A percentile compares a stretch with the other conserved stretches of the same genome.
Conservation (phyloP, 345 rosid genomes). For the Aquilaria yunnanensis region DNA sequence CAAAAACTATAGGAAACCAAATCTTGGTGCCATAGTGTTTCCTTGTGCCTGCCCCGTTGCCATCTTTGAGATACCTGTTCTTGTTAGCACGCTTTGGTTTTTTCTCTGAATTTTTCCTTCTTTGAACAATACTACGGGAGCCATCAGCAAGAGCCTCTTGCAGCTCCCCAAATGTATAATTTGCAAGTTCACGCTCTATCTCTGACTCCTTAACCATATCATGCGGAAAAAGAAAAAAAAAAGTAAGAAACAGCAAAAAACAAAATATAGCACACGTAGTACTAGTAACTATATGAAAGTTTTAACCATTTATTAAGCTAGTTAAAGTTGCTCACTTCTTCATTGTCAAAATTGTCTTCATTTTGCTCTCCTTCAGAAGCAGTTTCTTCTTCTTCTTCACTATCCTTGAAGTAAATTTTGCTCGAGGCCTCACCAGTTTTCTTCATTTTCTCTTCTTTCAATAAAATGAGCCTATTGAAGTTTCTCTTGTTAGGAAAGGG, state of each 20-base stretch:
- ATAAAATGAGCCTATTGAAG: too few species aligned
- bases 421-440: constrained; percentile 18
- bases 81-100: constrained; percentile 58
- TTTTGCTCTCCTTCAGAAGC: constrained; percentile 22
- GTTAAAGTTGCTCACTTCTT: constrained; percentile 21
- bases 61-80: constrained; percentile 37
- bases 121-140: constrained; percentile 31
- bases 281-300: background rate
- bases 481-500: too few species aligned
- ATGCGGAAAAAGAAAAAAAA: background rate
- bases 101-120: constrained; percentile 31
- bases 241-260: background rate
- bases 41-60: background rate
- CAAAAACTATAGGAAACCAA: background rate
- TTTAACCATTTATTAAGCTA: background rate
- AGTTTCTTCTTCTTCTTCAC: constrained; percentile 21
- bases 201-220: constrained; percentile 43
- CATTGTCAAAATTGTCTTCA: constrained; percentile 9
- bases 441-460: constrained; percentile 18
- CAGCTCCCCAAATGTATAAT: constrained; percentile 72
- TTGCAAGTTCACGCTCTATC: constrained; percentile 55
- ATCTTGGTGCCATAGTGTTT: background rate
- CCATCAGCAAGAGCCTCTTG: constrained; percentile 72
- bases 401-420: constrained; percentile 24
- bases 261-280: background rate